Evolutionary conservation across 306 rosid genomes (phyloP).

Genomic region (Cucurbita ficifolia): DNA sequence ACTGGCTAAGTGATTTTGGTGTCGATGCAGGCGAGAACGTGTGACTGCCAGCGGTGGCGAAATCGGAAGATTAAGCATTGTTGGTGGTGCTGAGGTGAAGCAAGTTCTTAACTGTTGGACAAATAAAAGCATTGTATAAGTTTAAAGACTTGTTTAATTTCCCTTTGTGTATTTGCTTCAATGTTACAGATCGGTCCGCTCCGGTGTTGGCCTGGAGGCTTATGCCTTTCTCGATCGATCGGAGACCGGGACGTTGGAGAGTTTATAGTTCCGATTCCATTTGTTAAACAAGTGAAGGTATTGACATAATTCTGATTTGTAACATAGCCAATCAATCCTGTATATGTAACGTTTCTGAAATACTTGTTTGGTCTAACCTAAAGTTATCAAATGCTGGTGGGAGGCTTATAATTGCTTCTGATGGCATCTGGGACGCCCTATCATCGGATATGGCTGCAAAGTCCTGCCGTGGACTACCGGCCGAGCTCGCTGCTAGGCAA

Average conservation of each 20-base stretch:
- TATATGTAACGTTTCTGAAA: conserved; percentile 11
- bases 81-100: conserved; percentile 83
- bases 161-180: neutral
- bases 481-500: conserved; percentile 87
- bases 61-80: conserved; percentile 89
- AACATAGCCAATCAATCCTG: neutral
- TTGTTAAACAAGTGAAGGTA: conserved; percentile 97
- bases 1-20: conserved; percentile 1
- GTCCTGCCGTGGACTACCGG: conserved; percentile 78
- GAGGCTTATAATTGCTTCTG: conserved; percentile 89
- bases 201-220: conserved; percentile 98
- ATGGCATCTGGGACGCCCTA: conserved; percentile 95
- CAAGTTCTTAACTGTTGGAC: neutral
- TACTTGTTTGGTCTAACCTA: conserved; percentile 2
- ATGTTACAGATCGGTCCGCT: conserved; percentile 82
- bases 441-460: conserved; percentile 84
- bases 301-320: neutral
- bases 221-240: conserved; percentile 91
- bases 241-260: conserved; percentile 99
- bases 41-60: conserved; percentile 96
- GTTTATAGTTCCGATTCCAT: conserved; percentile 82
- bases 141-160: neutral
- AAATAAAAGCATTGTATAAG: neutral
- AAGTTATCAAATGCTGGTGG: conserved; percentile 82
- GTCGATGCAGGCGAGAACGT: conserved; percentile 63